These are phyloP conservation scores for Fragilariopsis cylindrus DNA, from an alignment of 108 stramenopile genomes.

Conservation along the genomic window DNA sequence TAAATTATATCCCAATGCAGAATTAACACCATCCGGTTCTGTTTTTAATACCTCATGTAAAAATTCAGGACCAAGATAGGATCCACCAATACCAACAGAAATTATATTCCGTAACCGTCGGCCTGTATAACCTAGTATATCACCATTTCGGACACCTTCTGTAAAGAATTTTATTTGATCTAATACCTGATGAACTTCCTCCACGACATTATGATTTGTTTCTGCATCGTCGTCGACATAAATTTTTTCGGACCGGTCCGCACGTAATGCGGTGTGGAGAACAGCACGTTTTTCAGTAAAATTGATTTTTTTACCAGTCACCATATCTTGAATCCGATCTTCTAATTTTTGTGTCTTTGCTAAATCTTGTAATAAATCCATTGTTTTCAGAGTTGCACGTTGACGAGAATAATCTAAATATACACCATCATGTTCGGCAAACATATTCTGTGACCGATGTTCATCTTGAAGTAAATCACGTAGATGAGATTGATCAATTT, in stretches of 20 bases:
- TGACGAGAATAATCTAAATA: slow-evolving; percentile 89
- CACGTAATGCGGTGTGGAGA: slow-evolving; percentile 95
- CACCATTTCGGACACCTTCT: slow-evolving; percentile 83
- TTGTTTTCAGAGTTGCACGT: slow-evolving; percentile 73
- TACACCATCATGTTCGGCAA: slow-evolving; percentile 84
- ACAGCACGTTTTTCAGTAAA: slow-evolving; percentile 97
- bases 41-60: slow-evolving; percentile 96
- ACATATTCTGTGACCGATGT: slow-evolving; percentile 69
- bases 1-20: slow-evolving; percentile 86
- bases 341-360: slow-evolving; percentile 65
- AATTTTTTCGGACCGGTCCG: slow-evolving; percentile 65
- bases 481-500: slow-evolving; percentile 66
- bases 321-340: slow-evolving; percentile 88
- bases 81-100: slow-evolving; percentile 98
- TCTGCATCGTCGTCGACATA: slow-evolving; percentile 58
- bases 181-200: slow-evolving; percentile 91
- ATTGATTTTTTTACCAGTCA: slow-evolving; percentile 93
- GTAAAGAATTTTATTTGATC: slow-evolving; percentile 92
- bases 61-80: slow-evolving; percentile 98
- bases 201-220: slow-evolving; percentile 74
- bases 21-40: slow-evolving; percentile 83
- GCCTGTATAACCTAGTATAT: slow-evolving; percentile 93
- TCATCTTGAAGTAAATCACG: slow-evolving; percentile 75
- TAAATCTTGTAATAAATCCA: slow-evolving; percentile 76
- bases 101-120: slow-evolving; percentile 94